Percentiles rank a stretch among this genome's conserved stretches.
Evolutionary conservation across 2,329 filamentous ascomycete species (phyloP).

Genomic region (Cytospora leucostoma): DNA sequence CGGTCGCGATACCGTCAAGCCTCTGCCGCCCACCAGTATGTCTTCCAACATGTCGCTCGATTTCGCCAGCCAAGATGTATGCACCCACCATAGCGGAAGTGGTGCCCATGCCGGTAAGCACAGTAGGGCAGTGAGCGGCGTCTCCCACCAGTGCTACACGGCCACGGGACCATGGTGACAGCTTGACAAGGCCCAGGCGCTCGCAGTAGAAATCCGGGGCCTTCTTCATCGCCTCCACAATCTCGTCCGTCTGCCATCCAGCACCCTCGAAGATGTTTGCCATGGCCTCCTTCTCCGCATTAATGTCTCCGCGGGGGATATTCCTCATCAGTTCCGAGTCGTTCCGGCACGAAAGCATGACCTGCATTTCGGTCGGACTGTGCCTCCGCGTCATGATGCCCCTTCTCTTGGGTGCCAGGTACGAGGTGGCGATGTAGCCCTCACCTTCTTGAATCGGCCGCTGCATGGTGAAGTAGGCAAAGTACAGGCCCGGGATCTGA

Average conservation of each 20-base stretch:
- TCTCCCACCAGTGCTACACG: constrained; percentile 20
- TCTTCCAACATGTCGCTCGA: neutral
- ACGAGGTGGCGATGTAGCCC: constrained; percentile 27
- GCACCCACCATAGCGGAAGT: constrained; percentile 41
- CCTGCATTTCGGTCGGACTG: constrained; percentile 18
- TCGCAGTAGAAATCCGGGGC: constrained; percentile 48
- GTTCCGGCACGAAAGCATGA: constrained; percentile 5
- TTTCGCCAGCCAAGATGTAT: constrained; percentile 42
- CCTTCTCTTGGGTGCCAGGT: constrained; percentile 37
- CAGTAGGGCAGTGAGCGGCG: constrained; percentile 37
- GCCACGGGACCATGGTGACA: constrained; percentile 30
- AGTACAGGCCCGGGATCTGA: constrained; percentile 29
- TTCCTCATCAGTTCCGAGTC: constrained; percentile 9
- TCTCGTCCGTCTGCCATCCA: constrained; percentile 41
- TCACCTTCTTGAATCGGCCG: constrained; percentile 8
- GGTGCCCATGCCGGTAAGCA: constrained; percentile 36
- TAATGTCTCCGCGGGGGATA: constrained; percentile 14
- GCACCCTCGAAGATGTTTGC: constrained; percentile 36
- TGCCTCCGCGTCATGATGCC: constrained; percentile 42
- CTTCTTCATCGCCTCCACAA: constrained; percentile 41
- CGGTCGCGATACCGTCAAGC: constrained; percentile 16
- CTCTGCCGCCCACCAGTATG: neutral
- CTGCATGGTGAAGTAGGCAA: constrained; percentile 29
- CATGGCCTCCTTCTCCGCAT: constrained; percentile 35
- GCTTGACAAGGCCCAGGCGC: constrained; percentile 42